Conservation (phyloP, 768 basidiomycete genomes). For the Russula sp. region DNA sequence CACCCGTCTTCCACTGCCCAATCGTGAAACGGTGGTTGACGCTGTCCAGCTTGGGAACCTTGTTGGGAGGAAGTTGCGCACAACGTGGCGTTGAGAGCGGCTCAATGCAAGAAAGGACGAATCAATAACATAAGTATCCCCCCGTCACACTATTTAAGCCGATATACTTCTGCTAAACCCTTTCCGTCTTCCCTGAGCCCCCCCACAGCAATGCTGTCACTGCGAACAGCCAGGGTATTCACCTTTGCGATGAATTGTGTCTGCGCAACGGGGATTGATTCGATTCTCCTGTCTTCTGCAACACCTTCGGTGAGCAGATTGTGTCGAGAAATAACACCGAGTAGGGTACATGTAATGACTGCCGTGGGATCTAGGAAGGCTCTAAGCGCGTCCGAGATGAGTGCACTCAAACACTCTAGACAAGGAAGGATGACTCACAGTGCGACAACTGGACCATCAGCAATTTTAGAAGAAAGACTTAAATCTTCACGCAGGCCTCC, state of each 20-base stretch:
- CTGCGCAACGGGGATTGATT: slow-evolving; percentile 45
- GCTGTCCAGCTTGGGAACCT: no score
- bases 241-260: slow-evolving; percentile 56
- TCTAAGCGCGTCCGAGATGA: neutral
- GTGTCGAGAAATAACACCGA: slow-evolving; percentile 56
- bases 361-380: slow-evolving; percentile 44
- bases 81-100: no score
- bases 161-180: slow-evolving; percentile 46
- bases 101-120: no score
- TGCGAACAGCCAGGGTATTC: slow-evolving; percentile 55
- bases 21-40: no score
- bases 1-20: no score
- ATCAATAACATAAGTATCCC: neutral
- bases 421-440: slow-evolving; percentile 45
- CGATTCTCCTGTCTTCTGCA: slow-evolving; percentile 42
- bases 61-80: no score
- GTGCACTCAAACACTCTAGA: neutral
- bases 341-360: slow-evolving; percentile 57
- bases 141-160: slow-evolving; percentile 5
- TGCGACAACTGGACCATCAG: slow-evolving; percentile 72
- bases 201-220: slow-evolving; percentile 53
- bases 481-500: slow-evolving; percentile 56
- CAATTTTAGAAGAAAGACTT: slow-evolving; percentile 49
- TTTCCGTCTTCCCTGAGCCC: slow-evolving; percentile 57
- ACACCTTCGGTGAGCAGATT: slow-evolving; percentile 43